Base-by-base conservation (phyloP, 345 rosid species). In the Melaleuca alternifolia region DNA sequence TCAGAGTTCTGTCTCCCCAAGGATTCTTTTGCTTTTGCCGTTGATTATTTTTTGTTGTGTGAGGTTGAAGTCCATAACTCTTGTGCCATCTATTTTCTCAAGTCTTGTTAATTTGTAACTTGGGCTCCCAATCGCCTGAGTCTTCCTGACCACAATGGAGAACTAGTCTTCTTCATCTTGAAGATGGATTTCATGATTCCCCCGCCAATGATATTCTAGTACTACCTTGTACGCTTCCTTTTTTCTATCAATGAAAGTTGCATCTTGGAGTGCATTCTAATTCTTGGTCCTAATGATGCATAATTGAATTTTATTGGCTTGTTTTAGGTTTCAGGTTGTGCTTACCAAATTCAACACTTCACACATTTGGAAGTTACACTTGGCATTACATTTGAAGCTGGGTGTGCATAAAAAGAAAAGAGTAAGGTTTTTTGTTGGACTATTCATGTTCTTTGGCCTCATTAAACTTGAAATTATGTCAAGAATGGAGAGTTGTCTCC, bases 11-110 rank as follows among this genome's bases (percentile, higher is more conserved):
- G 33, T 59, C 33, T 59, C 18, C 33, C 71, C n/a, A 59, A n/a
- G 0, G n/a, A 1, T 5, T 0, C 13, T 26, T 13, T 59, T n/a
- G 12, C 13, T 1, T 59, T n/a, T 26, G 8, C 8, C 11, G 71
- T n/a, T 0, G 9, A 59, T 59, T 59, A 2, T n/a, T n/a, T 59
- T 11, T 7, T 59, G 37, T n/a, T n/a, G 3, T 3, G 1, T 3
- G 71, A 18, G 37, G 71, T n/a, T 59, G 2, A 61, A 61, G 9
- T 61, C 71, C 37, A 61, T n/a, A 61, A n/a, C 1, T 61, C 6
- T 61, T n/a, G 71, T 61, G 30, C 30, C 1, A 59, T 11, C 62
- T 59, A 59, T 59, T n/a, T 59, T 59, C 71, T 59, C 9, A 1
- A 0, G 16, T n/a, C 37, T 59, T 59, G 16, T 33, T 12, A 59